phyloP scores from a whole-genome alignment of 2,329 filamentous ascomycete species.

The Beauveria sp. region DNA sequence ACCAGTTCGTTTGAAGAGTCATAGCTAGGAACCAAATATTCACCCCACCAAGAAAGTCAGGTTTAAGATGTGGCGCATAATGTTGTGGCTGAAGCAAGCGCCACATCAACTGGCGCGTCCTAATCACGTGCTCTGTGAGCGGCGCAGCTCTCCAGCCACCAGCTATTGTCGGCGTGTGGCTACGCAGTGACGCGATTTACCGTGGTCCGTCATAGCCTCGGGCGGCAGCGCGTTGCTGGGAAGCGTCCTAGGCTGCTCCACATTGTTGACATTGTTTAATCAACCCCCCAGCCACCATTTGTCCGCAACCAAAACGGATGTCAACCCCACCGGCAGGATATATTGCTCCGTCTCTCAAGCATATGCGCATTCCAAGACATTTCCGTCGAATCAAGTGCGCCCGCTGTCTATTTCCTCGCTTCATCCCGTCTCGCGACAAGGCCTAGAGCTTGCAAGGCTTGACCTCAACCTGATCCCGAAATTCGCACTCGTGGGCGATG shows the following conservation, averaged over 20 bases:
- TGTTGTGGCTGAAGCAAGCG: neutral
- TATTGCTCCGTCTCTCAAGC: constrained; percentile 4
- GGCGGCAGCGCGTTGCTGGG: constrained; percentile 20
- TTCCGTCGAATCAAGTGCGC: neutral
- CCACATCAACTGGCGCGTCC: neutral
- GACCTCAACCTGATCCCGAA: constrained; percentile 16
- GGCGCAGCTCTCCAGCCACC: constrained; percentile 4
- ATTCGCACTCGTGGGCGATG: constrained; percentile 59
- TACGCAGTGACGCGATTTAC: constrained; percentile 6
- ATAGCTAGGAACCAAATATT: constrained; percentile 3
- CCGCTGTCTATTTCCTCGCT: neutral
- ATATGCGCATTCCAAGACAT: constrained; percentile 12
- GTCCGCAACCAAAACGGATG: constrained; percentile 13
- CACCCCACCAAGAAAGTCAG: constrained; percentile 11
- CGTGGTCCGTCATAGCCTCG: constrained; percentile 35
- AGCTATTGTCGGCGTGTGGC: neutral
- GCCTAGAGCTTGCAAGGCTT: neutral
- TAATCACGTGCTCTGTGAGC: neutral
- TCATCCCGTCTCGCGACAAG: neutral
- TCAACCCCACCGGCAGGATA: constrained; percentile 11
- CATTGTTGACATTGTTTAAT: constrained; percentile 17
- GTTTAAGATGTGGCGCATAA: constrained; percentile 3
- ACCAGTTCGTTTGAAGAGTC: constrained; percentile 7
- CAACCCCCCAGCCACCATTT: constrained; percentile 17
- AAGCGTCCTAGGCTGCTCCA: constrained; percentile 13